Conservation (phyloP, 192 early-diverging fungal species). For the Backusella sp. region DNA sequence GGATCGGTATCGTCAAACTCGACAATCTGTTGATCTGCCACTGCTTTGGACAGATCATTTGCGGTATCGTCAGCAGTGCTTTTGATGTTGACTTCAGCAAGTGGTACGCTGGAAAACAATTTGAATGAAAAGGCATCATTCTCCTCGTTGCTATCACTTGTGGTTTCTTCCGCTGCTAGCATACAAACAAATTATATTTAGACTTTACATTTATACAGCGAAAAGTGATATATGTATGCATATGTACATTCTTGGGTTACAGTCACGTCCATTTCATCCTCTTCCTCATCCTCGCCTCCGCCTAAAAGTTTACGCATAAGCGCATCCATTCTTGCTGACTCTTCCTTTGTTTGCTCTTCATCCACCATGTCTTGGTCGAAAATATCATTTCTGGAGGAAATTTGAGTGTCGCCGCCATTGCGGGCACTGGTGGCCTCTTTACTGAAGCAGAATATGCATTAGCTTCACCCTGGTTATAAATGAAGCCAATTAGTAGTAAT, state of each 20-base stretch:
- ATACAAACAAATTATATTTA: background rate
- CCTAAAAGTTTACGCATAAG: slow-evolving; percentile 22
- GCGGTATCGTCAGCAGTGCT: background rate
- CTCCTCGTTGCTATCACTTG: background rate
- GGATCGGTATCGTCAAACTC: slow-evolving; percentile 32
- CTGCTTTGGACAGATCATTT: slow-evolving; percentile 10
- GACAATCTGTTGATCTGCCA: slow-evolving; percentile 19
- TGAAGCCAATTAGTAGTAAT: background rate
- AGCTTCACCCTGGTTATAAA: background rate
- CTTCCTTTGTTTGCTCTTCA: background rate
- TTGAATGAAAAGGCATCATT: slow-evolving; percentile 21
- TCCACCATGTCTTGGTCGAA: slow-evolving; percentile 1
- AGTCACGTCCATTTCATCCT: background rate
- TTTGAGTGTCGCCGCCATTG: background rate
- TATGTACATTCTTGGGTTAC: background rate
- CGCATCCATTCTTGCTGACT: slow-evolving; percentile 5
- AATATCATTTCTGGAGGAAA: slow-evolving; percentile 1
- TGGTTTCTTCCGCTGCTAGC: background rate
- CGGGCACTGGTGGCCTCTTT: background rate
- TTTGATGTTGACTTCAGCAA: slow-evolving; percentile 25
- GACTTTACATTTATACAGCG: background rate
- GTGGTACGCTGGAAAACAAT: slow-evolving; percentile 22
- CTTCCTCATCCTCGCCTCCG: background rate
- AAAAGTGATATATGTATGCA: background rate
- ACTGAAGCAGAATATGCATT: background rate